Conservation (phyloP, 2,329 filamentous ascomycete species). For the Thyridium curvatum region DNA sequence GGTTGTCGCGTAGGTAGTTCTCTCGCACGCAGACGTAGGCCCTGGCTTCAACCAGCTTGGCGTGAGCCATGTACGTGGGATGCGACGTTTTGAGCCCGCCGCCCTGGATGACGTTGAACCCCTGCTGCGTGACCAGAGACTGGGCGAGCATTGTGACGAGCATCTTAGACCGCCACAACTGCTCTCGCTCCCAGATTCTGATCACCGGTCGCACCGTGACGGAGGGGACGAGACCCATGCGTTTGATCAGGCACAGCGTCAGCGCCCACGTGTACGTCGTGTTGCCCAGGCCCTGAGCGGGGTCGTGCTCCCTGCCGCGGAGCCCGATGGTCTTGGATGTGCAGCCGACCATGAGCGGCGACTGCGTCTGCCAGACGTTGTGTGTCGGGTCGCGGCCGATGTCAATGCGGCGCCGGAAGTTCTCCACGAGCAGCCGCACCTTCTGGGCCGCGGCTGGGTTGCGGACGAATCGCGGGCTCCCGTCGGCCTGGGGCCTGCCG, state of each 20-base stretch:
- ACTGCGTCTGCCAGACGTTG: too few relatives aligned
- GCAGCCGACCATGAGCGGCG: too few relatives aligned
- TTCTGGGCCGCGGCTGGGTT: neutral
- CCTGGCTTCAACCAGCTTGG: neutral
- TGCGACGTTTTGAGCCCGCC: neutral
- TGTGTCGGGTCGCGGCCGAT: too few relatives aligned
- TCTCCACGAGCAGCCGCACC: neutral
- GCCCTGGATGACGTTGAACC: constrained; percentile 6
- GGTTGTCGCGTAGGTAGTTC: neutral
- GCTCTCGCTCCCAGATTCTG: neutral
- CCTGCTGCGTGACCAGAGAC: constrained; percentile 1
- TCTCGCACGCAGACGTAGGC: neutral
- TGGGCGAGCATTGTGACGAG: constrained; percentile 4
- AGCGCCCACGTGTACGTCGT: too few relatives aligned
- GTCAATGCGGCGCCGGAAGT: neutral
- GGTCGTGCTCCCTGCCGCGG: too few relatives aligned
- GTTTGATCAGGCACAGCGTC: neutral
- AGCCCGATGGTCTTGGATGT: too few relatives aligned
- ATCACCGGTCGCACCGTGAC: neutral
- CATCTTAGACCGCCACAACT: constrained; percentile 1
- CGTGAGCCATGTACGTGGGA: too few relatives aligned
- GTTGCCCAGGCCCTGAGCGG: too few relatives aligned
- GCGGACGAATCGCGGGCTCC: neutral
- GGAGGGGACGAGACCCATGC: neutral
- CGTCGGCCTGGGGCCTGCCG: neutral